A percentile compares a stretch with the other conserved stretches of the same genome.
These are phyloP conservation scores for Cladosporium velox DNA, from an alignment of 2,329 filamentous ascomycete species.

Conservation along the genomic window DNA sequence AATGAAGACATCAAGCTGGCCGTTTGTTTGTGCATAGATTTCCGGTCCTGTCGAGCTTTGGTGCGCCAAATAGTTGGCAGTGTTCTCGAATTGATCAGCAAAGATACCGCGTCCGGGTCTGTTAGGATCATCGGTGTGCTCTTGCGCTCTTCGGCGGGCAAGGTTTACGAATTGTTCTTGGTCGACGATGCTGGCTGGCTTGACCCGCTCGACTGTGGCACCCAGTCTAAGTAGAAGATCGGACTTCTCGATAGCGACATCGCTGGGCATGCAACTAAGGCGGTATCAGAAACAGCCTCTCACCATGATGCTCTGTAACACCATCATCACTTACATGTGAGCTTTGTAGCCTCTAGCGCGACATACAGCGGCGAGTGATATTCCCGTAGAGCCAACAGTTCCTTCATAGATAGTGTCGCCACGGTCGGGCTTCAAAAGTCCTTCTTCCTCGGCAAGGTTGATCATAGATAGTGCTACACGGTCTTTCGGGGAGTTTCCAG, in stretches of 20 bases:
- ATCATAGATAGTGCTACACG: slow-evolving; percentile 92
- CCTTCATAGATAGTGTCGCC: slow-evolving; percentile 98
- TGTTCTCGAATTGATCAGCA: slow-evolving; percentile 92
- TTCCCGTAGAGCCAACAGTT: slow-evolving; percentile 93
- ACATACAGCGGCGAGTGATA: slow-evolving; percentile 86
- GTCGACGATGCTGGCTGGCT: slow-evolving; percentile 90
- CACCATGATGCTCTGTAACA: slow-evolving; percentile 1
- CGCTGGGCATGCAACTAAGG: slow-evolving; percentile 82
- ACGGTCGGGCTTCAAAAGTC: slow-evolving; percentile 72
- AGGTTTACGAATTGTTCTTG: slow-evolving; percentile 93
- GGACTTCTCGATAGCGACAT: slow-evolving; percentile 86
- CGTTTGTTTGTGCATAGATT: slow-evolving; percentile 76
- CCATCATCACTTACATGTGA: slow-evolving; percentile 65
- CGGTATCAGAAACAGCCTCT: slow-evolving; percentile 14
- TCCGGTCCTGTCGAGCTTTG: slow-evolving; percentile 82
- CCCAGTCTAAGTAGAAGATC: slow-evolving; percentile 86
- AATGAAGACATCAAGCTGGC: slow-evolving; percentile 80
- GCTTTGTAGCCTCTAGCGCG: slow-evolving; percentile 86
- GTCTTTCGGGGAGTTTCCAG: slow-evolving; percentile 92
- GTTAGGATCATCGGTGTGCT: slow-evolving; percentile 64
- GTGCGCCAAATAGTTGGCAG: slow-evolving; percentile 86
- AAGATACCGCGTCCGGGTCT: slow-evolving; percentile 81
- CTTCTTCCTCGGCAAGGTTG: slow-evolving; percentile 72
- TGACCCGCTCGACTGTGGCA: slow-evolving; percentile 87
- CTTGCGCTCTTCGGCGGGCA: slow-evolving; percentile 71